Base-by-base conservation (phyloP, 352 stramenopile genomes). In the Pythium dissotocum region DNA sequence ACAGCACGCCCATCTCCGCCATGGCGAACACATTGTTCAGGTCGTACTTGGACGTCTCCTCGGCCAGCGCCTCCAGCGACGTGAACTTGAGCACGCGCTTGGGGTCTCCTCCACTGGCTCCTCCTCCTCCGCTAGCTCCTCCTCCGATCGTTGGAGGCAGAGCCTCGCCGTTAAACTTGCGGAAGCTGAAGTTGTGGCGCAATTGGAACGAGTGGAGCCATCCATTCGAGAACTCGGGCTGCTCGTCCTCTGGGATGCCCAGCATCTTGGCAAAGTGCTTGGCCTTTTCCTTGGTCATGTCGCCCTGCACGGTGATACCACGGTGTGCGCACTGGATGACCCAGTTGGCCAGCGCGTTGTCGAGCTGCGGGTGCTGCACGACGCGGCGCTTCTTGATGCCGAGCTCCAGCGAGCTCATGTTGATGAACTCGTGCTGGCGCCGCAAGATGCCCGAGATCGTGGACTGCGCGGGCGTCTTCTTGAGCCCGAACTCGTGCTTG, bases 241-340 rank as follows among this genome's bases (percentile, higher is more conserved):
- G 84, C 35, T 91, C 85, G 35, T 78, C 82, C 24, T 90, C 82
- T 1, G 83, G 85, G 66, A 93, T 93, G 12, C 70, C 67, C n/a
- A 93, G 71, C 85, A 93, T 92, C 54, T 87, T 82, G 35, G 87
- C 85, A 63, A 95, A 92, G 51, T 93, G 79, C 65, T 91, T 91
- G 64, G 83, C 87, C 58, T 95, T 95, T 61, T 95, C 85, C 66
- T 95, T 95, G 33, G 86, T 95, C 48, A 88, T 80, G 66, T 95
- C 87, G 42, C 87, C 87, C 60, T 93, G 85, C 12, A 95, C 83
- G 9, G 83, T 90, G 59, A 91, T 85, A 30, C 86, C 86, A 6
- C 86, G 78, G 46, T 91, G 82, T 26, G 85, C 83, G 69, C 83
- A 91, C 72, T 95, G 85, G 60, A 95, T 91, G 72, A 95, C 85